Conservation (phyloP, 2,329 filamentous ascomycete species). For the Neofusicoccum laricinum region DNA sequence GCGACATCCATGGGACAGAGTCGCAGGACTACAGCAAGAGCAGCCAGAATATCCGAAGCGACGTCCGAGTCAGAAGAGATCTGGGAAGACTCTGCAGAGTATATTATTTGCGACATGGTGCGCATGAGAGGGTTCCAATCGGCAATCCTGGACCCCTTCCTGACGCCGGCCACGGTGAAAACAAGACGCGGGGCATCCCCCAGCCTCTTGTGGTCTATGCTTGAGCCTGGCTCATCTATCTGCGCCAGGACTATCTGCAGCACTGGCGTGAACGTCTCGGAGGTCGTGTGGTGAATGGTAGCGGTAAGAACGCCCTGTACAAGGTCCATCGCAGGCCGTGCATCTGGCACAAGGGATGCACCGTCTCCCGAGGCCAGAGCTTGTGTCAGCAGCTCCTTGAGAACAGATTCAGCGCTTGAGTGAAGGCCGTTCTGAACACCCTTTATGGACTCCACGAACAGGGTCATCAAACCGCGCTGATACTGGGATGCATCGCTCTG, state of each 20-base stretch:
- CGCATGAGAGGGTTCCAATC: slow-evolving; percentile 68
- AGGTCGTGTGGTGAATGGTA: slow-evolving; percentile 75
- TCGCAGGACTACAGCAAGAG: slow-evolving; percentile 65
- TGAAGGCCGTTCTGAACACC: slow-evolving; percentile 59
- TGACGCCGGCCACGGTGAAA: slow-evolving; percentile 70
- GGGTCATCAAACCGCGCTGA: slow-evolving; percentile 83
- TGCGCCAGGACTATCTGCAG: slow-evolving; percentile 54
- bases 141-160: slow-evolving; percentile 71
- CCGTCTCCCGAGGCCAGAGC: slow-evolving; percentile 25
- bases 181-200: slow-evolving; percentile 49
- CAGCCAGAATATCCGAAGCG: slow-evolving; percentile 38
- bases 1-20: slow-evolving; percentile 76
- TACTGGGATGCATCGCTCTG: slow-evolving; percentile 65
- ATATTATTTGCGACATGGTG: slow-evolving; percentile 30
- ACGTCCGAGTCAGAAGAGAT: not conserved
- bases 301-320: slow-evolving; percentile 75
- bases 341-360: slow-evolving; percentile 30
- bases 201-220: slow-evolving; percentile 19
- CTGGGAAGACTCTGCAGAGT: slow-evolving; percentile 21
- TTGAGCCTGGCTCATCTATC: not conserved
- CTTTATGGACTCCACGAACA: slow-evolving; percentile 80
- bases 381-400: slow-evolving; percentile 48
- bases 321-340: slow-evolving; percentile 57
- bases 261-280: slow-evolving; percentile 69
- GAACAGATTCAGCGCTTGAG: slow-evolving; percentile 54